These are phyloP conservation scores for Inga laurina DNA, from an alignment of 306 rosid species.

Conservation along the genomic window DNA sequence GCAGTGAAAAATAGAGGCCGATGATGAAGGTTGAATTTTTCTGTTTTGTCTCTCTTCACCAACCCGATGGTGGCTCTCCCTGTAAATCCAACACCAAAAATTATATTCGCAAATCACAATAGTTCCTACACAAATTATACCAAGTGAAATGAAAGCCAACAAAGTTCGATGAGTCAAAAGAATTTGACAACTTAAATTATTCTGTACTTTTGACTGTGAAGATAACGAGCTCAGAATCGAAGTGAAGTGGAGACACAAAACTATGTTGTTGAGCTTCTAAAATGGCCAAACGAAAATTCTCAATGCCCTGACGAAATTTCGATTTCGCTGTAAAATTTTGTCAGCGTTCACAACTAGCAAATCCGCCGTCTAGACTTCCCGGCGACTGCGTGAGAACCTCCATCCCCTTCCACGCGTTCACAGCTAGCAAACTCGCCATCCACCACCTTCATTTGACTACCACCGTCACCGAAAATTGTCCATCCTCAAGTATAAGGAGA, in stretches of 20 bases:
- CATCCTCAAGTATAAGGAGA: no score
- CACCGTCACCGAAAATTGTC: no score
- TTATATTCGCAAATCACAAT: not conserved
- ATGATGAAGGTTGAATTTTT: constrained; percentile 37
- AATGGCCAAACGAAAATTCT: constrained; percentile 51
- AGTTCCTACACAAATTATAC: not conserved
- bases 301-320: constrained; percentile 52
- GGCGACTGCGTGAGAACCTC: no score
- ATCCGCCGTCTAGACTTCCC: no score
- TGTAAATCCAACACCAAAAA: constrained; percentile 17
- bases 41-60: constrained; percentile 50
- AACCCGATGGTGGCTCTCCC: constrained; percentile 55
- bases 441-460: no score
- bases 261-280: constrained; percentile 48
- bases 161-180: not conserved
- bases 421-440: no score
- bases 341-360: constrained; percentile 36
- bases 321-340: constrained; percentile 28
- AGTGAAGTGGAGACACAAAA: constrained; percentile 56
- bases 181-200: no score
- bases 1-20: no score
- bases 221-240: constrained; percentile 55
- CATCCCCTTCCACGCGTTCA: constrained; percentile 8
- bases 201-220: constrained; percentile 49
- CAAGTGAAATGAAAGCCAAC: not conserved